These are phyloP conservation scores for Phaeotremella skinneri DNA, from an alignment of 768 basidiomycete species.

Conservation along the genomic window DNA sequence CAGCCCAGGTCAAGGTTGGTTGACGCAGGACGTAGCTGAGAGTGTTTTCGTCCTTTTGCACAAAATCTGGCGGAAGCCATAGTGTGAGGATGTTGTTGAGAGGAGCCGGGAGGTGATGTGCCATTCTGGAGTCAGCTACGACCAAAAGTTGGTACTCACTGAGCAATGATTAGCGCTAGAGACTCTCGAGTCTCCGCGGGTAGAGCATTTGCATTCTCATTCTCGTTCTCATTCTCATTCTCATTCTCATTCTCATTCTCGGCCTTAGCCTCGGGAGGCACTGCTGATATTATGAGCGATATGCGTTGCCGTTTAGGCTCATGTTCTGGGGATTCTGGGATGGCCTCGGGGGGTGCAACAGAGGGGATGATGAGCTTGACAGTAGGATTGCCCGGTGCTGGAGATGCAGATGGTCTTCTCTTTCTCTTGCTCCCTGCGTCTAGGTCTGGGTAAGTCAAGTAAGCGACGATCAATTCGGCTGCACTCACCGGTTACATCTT, in stretches of 20 bases:
- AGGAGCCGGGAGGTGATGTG: constrained; percentile 29
- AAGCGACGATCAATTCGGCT: no score
- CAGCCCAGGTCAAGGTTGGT: constrained; percentile 35
- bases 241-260: background rate
- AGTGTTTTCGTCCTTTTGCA: constrained; percentile 37
- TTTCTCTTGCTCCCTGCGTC: constrained; percentile 20
- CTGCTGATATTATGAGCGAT: constrained; percentile 4
- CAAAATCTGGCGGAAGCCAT: constrained; percentile 35
- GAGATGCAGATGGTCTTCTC: constrained; percentile 11
- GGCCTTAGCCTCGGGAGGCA: background rate
- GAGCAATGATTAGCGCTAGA: constrained; percentile 27
- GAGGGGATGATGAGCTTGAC: constrained; percentile 7
- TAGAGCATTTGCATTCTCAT: constrained; percentile 5
- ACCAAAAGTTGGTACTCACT: constrained; percentile 16
- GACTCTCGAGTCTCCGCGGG: constrained; percentile 22
- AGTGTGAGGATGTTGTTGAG: constrained; percentile 30
- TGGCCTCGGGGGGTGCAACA: no score
- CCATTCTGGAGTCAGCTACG: constrained; percentile 32
- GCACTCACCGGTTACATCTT: background rate
- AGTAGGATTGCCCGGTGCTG: constrained; percentile 3
- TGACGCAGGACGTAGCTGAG: constrained; percentile 35
- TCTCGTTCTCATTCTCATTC: constrained; percentile 3
- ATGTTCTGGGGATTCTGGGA: no score
- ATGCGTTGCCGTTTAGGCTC: constrained; percentile 13
- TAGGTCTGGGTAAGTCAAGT: no score